These are phyloP conservation scores for Crithidia bombi DNA, from an alignment of 208 protist genomes.

Conservation along the genomic window DNA sequence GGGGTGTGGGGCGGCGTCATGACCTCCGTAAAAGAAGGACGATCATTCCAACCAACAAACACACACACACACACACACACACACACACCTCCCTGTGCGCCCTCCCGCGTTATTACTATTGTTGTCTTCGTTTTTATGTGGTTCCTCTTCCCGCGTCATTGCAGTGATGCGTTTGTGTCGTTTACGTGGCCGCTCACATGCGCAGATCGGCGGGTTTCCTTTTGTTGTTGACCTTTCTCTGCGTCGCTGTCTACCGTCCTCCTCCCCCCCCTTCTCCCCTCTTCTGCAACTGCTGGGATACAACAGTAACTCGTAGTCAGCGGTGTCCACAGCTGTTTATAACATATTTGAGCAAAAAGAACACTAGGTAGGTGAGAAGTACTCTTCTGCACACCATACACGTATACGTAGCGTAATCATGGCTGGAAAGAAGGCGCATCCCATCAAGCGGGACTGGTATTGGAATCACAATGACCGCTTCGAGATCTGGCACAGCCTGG, in stretches of 20 bases:
- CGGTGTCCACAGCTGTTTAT: conserved; percentile 7
- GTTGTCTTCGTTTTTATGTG: too few species aligned
- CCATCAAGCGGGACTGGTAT: conserved; percentile 89
- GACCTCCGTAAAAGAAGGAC: too few species aligned
- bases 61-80: too few species aligned
- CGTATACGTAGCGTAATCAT: conserved; percentile 41
- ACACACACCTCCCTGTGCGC: too few species aligned
- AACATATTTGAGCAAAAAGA: conserved; percentile 8
- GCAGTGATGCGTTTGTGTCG: too few species aligned
- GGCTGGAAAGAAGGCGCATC: conserved; percentile 86
- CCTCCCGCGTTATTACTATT: too few species aligned
- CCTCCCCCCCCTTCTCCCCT: background rate
- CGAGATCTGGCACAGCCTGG: conserved; percentile 90
- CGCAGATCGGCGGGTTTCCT: too few species aligned
- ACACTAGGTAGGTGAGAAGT: conserved; percentile 28
- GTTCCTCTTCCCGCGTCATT: too few species aligned
- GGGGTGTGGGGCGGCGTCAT: too few species aligned
- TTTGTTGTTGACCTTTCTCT: too few species aligned
- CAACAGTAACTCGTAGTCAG: conserved; percentile 14
- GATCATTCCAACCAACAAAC: too few species aligned
- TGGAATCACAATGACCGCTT: conserved; percentile 91
- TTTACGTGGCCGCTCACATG: too few species aligned
- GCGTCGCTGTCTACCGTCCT: background rate
- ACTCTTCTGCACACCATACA: conserved; percentile 5
- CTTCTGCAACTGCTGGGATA: conserved; percentile 1